phyloP scores from a whole-genome alignment of 352 stramenopile species.

The Globisporangium emineosum region DNA sequence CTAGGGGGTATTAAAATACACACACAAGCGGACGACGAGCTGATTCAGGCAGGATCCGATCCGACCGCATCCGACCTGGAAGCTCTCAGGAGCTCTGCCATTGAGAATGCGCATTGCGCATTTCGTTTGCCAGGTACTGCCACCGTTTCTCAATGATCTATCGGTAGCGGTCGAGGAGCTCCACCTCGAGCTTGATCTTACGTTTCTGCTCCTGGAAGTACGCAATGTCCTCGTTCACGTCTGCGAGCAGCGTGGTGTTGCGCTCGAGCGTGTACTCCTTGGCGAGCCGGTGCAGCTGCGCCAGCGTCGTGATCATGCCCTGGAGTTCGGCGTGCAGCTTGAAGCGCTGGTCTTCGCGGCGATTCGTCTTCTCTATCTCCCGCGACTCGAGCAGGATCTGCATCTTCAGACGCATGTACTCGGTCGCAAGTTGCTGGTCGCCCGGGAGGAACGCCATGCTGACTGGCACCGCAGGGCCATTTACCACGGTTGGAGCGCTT shows the following conservation, averaged over 20 bases:
- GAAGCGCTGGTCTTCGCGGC: constrained; percentile 23
- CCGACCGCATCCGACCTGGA: not conserved
- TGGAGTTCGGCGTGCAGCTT: constrained; percentile 38
- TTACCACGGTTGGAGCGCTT: not conserved
- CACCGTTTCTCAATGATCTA: too few relatives aligned
- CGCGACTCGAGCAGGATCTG: constrained; percentile 26
- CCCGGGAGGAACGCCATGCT: not conserved
- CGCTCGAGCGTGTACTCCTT: constrained; percentile 29
- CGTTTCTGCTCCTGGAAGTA: constrained; percentile 43
- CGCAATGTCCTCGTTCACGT: constrained; percentile 40
- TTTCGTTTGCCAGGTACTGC: too few relatives aligned
- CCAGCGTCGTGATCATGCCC: constrained; percentile 34
- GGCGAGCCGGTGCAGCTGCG: constrained; percentile 33
- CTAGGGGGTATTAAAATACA: not conserved
- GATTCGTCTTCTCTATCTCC: constrained; percentile 7
- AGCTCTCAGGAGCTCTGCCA: not conserved
- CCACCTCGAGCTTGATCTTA: constrained; percentile 32
- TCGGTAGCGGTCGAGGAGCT: constrained; percentile 17
- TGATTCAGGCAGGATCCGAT: not conserved
- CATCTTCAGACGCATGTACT: constrained; percentile 19
- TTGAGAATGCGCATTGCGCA: too few relatives aligned
- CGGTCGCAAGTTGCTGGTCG: constrained; percentile 15
- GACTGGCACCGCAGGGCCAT: not conserved
- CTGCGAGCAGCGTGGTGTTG: constrained; percentile 21
- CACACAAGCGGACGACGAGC: not conserved